Evolutionary conservation across 2,329 filamentous ascomycete genomes (phyloP), one percentile per base, ranked within the genome.

Genomic region (Gyromitra esculenta): DNA sequence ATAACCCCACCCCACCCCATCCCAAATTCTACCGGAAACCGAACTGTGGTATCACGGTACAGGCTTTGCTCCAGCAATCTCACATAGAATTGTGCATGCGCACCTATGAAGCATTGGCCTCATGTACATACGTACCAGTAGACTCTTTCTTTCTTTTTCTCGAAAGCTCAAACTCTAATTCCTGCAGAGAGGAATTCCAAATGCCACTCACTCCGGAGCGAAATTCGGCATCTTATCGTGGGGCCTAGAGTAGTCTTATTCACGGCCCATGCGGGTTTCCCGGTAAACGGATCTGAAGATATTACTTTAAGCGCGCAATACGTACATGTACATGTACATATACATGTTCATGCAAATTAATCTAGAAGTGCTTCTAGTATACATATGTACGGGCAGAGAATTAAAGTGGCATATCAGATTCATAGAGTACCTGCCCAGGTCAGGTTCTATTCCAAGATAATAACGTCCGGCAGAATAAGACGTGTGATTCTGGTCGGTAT

Each of bases 401-500:
- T 21, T 15, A 45, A 45, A 15, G 2, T 18, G 18, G n/a, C n/a
- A 52, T 65, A 39, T 54, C 45, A 54, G 63, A 54, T 65, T 65
- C 31, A 31, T 31, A 31, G 25, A 31, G 18, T 50, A 15, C 37
- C 50, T n/a, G 37, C 15, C 3, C 25, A 35, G 31, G 52, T 50
- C 21, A 21, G n/a, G 21, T 54, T 6, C 50, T 31, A 21, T 1
- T 31, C 25, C 25, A 35, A 21, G 21, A 31, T 48, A 48, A 21
- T 8, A 43, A 45, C 13, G 18, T 41, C 62, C 43, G 62, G 62
- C 43, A 50, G 62, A 65, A 65, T 65, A 21, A 9, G 13, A 59
- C 31, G 37, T 57, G 65, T 13, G 15, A 68, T 11, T 13, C 63
- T 31, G 41, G n/a, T 11, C 62, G 50, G 50, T 65, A 66, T 66